Evolutionary conservation across 208 protist species (phyloP).

Genomic region (Acanthamoeba triangularis): DNA sequence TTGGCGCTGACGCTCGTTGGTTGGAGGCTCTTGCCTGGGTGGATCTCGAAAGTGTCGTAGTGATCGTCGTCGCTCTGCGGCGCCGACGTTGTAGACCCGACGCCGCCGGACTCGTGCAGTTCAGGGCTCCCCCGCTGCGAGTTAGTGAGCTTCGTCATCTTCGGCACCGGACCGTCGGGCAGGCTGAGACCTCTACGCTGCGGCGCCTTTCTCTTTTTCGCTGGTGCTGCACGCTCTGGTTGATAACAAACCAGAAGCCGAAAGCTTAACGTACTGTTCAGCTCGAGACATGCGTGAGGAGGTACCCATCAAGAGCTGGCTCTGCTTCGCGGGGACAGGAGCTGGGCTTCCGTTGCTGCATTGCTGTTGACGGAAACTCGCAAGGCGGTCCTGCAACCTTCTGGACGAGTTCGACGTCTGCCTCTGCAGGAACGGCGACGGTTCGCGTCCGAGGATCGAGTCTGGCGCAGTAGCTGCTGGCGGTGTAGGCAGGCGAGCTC

Average conservation of each 20-base stretch:
- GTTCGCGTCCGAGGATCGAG: not conserved
- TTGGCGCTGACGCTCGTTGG: not conserved
- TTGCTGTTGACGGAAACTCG: not conserved
- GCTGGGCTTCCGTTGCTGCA: not conserved
- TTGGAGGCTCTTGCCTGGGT: not conserved
- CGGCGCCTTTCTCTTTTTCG: not conserved
- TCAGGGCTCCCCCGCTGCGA: not conserved
- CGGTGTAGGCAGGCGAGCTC: not conserved
- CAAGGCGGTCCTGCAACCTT: not conserved
- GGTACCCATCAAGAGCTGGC: not conserved
- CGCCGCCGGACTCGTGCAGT: not conserved
- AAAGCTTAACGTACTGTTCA: not conserved
- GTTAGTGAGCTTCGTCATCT: not conserved
- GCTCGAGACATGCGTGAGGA: not conserved
- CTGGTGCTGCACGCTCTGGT: not conserved
- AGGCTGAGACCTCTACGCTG: not conserved
- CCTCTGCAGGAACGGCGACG: not conserved
- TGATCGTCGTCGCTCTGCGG: not conserved
- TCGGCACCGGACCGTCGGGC: not conserved
- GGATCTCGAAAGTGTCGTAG: constrained; percentile 25
- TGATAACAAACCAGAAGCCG: not conserved
- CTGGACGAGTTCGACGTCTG: not conserved
- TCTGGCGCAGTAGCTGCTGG: not conserved
- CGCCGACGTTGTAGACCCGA: not conserved
- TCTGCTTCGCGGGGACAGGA: not conserved